Conservation (phyloP, 2,329 filamentous ascomycete species). For the Huntiella bhutanensis region DNA sequence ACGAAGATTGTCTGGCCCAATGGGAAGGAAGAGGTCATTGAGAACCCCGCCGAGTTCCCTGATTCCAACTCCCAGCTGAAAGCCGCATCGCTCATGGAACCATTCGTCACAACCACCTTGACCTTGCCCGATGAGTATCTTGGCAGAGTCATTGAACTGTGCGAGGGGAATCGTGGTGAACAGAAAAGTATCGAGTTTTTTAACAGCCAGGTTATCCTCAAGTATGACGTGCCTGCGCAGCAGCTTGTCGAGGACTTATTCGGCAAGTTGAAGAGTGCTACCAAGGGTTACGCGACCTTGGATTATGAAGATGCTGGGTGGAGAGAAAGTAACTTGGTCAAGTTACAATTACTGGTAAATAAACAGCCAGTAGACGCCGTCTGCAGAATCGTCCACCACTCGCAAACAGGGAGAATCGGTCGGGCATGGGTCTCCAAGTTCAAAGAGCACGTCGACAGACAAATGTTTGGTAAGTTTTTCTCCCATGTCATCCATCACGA, state of each 20-base stretch:
- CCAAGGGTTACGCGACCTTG: slow-evolving; percentile 86
- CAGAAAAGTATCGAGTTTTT: slow-evolving; percentile 85
- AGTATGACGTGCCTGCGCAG: slow-evolving; percentile 73
- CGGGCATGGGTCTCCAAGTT: slow-evolving; percentile 86
- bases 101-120: slow-evolving; percentile 57
- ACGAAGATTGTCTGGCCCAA: slow-evolving; percentile 56
- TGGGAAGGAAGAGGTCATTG: slow-evolving; percentile 34
- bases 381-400: slow-evolving; percentile 68
- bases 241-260: slow-evolving; percentile 95
- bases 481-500: not conserved
- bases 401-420: slow-evolving; percentile 64
- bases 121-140: slow-evolving; percentile 89
- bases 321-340: slow-evolving; percentile 60
- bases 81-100: slow-evolving; percentile 29
- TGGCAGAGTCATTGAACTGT: slow-evolving; percentile 85
- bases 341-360: slow-evolving; percentile 86
- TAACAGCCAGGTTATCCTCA: slow-evolving; percentile 81
- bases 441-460: slow-evolving; percentile 86
- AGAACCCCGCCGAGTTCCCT: slow-evolving; percentile 77
- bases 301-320: slow-evolving; percentile 96
- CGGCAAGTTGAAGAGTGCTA: slow-evolving; percentile 81
- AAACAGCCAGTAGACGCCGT: slow-evolving; percentile 87
- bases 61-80: slow-evolving; percentile 21
- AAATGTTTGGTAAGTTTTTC: slow-evolving; percentile 52
- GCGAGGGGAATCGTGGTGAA: slow-evolving; percentile 71